A percentile compares a stretch with the other conserved stretches of the same genome.
Evolutionary conservation across 1,139 yeast genomes (phyloP).

Genomic region (Arxiozyma telluris): DNA sequence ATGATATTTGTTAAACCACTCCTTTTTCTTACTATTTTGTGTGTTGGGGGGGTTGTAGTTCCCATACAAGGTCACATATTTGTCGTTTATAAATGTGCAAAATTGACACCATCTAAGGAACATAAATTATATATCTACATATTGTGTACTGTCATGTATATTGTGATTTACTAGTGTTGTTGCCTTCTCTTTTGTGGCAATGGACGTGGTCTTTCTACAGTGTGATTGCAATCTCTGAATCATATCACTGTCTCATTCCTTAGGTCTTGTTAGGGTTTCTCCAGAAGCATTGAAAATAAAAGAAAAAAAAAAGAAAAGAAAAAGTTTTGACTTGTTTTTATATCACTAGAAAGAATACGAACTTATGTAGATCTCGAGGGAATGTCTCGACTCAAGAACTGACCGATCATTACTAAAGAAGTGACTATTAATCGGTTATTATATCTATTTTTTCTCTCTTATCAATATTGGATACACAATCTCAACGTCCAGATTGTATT

Average conservation of each 20-base stretch:
- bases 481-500: not conserved
- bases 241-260: too few species aligned
- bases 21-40: too few species aligned
- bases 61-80: too few species aligned
- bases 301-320: too few species aligned
- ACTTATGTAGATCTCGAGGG: not conserved
- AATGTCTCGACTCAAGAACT: not conserved
- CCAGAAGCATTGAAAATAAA: too few species aligned
- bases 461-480: not conserved
- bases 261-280: too few species aligned
- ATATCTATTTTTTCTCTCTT: not conserved
- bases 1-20: too few species aligned
- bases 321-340: too few species aligned
- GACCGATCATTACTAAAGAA: not conserved
- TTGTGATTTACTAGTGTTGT: not conserved
- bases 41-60: too few species aligned
- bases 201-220: too few species aligned
- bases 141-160: not conserved
- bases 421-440: not conserved
- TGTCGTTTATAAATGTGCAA: too few species aligned
- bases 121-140: not conserved
- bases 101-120: not conserved
- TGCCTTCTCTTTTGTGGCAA: not conserved
- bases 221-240: too few species aligned
- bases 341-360: not conserved